Evolutionary conservation across 2,329 filamentous ascomycete genomes (phyloP).

Genomic region (Aspergillus pseudonomiae): DNA sequence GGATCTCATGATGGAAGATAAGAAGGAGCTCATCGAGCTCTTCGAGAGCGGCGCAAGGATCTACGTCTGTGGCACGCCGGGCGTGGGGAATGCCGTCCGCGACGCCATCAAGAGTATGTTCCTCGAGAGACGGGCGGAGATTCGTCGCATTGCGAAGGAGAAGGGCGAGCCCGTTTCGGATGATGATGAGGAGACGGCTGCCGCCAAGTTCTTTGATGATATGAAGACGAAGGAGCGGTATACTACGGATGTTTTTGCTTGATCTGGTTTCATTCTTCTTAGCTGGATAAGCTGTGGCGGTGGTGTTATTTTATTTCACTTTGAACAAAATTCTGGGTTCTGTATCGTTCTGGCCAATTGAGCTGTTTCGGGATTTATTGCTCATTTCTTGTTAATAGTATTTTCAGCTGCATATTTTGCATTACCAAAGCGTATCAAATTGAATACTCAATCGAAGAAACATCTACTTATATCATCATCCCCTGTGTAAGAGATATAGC

Average conservation of each 20-base stretch:
- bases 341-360: not conserved
- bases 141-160: constrained; percentile 33
- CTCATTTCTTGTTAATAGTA: not conserved
- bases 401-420: not conserved
- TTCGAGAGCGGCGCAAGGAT: constrained; percentile 58
- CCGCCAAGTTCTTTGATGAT: constrained; percentile 33
- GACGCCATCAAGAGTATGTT: constrained; percentile 43
- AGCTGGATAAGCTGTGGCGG: not conserved
- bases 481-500: no score
- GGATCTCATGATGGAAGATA: constrained; percentile 54
- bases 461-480: no score
- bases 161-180: constrained; percentile 38
- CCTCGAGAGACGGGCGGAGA: constrained; percentile 29
- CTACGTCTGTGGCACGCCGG: constrained; percentile 66
- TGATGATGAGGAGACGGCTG: constrained; percentile 31
- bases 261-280: not conserved
- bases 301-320: not conserved
- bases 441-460: not conserved
- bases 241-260: constrained; percentile 62
- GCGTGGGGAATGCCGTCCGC: constrained; percentile 54
- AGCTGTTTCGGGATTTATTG: not conserved
- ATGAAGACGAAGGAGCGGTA: constrained; percentile 56
- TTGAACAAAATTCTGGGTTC: not conserved
- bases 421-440: not conserved
- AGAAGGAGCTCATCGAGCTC: constrained; percentile 49